These are phyloP conservation scores for Cornus kousa DNA, from an alignment of 148 eudicot genomes.

Conservation along the genomic window DNA sequence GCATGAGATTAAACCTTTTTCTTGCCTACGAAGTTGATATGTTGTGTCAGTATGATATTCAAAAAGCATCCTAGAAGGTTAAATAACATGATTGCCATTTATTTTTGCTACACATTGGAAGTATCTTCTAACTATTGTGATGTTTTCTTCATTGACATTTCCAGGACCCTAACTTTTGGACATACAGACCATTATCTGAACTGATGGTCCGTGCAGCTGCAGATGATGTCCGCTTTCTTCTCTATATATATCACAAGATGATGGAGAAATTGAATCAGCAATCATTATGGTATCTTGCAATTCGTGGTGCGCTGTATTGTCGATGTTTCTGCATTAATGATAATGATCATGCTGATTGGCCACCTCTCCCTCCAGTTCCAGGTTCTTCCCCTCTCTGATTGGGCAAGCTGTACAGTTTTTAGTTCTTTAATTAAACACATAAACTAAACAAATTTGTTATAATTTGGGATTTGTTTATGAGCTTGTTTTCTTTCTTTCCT, in stretches of 20 bases:
- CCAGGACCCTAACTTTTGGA: slow-evolving; percentile 90
- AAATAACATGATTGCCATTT: not conserved
- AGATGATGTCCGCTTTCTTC: slow-evolving; percentile 94
- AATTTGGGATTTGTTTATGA: not conserved
- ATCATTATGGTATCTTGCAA: slow-evolving; percentile 82
- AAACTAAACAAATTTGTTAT: not conserved
- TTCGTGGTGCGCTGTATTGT: slow-evolving; percentile 87
- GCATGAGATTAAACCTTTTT: not conserved
- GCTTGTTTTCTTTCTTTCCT: not conserved
- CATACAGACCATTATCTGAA: slow-evolving; percentile 83
- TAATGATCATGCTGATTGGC: slow-evolving; percentile 71
- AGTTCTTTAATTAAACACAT: not conserved
- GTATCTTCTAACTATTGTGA: not conserved
- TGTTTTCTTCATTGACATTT: slow-evolving; percentile 1
- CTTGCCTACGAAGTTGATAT: not conserved
- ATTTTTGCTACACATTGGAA: not conserved
- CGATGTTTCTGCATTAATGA: slow-evolving; percentile 81
- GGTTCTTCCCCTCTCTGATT: slow-evolving; percentile 37
- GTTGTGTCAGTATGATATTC: not conserved
- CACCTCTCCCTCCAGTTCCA: slow-evolving; percentile 74
- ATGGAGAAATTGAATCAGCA: slow-evolving; percentile 65
- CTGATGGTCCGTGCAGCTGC: slow-evolving; percentile 93
- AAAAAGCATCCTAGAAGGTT: not conserved
- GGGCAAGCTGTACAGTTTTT: not conserved
- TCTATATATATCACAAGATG: slow-evolving; percentile 74